Conservation (phyloP, 2,329 filamentous ascomycete species). For the Thelonectria discophora region DNA sequence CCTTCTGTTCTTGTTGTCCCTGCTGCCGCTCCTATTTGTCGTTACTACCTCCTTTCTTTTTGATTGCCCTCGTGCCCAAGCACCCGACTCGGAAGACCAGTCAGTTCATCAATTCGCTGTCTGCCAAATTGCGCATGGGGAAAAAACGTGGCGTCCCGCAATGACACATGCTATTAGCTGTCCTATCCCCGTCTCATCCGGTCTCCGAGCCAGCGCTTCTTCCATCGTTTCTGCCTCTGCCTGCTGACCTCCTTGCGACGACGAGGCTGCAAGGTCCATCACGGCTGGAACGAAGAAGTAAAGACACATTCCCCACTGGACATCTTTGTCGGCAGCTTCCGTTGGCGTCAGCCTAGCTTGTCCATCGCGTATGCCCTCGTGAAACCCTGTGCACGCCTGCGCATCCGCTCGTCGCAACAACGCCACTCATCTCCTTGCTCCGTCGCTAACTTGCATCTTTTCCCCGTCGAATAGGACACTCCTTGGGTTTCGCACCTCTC, state of each 20-base stretch:
- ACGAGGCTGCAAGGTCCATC: constrained; percentile 29
- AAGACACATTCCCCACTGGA: constrained; percentile 7
- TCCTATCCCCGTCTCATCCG: constrained; percentile 21
- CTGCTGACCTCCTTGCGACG: constrained; percentile 36
- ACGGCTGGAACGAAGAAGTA: constrained; percentile 7
- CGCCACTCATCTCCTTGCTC: neutral
- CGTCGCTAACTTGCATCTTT: constrained; percentile 31
- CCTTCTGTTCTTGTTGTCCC: neutral
- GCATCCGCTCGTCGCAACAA: constrained; percentile 6
- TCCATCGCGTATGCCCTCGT: neutral
- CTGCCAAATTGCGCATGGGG: neutral
- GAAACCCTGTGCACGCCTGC: constrained; percentile 3
- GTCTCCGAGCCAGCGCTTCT: constrained; percentile 13
- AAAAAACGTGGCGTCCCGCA: constrained; percentile 26
- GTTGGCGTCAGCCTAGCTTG: no score
- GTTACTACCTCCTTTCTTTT: neutral
- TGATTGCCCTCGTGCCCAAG: neutral
- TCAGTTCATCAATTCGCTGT: neutral
- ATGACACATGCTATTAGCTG: constrained; percentile 36
- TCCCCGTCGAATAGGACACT: constrained; percentile 44
- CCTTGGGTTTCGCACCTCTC: constrained; percentile 62
- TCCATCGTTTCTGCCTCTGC: constrained; percentile 4
- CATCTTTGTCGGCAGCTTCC: neutral
- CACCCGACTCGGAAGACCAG: neutral
- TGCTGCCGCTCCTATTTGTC: neutral